Evolutionary conservation across 78 protist species (phyloP).

Genomic region (Dictyostelium brefeldianum): DNA sequence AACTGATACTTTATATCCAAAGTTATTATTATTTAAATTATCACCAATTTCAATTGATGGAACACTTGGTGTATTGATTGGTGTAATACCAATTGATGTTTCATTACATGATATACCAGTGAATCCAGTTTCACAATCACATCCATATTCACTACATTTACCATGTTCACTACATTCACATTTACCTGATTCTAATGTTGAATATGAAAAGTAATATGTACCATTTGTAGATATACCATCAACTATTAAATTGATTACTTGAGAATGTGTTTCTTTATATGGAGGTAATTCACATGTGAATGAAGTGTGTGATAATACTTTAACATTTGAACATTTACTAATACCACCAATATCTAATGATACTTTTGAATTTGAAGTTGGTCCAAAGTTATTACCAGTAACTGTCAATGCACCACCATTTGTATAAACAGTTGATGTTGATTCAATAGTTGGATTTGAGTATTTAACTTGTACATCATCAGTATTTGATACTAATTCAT

Average conservation of each 20-base stretch:
- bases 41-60: not conserved
- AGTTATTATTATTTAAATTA: not conserved
- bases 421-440: not conserved
- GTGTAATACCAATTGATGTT: not conserved
- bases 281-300: not conserved
- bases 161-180: not conserved
- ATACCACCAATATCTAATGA: not conserved
- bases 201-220: not conserved
- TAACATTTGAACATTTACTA: not conserved
- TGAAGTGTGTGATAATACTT: not conserved
- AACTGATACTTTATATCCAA: not conserved
- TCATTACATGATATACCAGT: constrained; percentile 6
- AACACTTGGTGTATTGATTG: not conserved
- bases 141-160: not conserved
- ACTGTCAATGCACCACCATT: not conserved
- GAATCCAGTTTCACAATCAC: not conserved
- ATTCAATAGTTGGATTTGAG: not conserved
- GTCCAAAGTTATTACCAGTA: not conserved
- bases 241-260: too few species aligned
- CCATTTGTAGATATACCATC: too few species aligned
- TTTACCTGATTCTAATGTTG: not conserved
- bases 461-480: not conserved
- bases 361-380: not conserved
- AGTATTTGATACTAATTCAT: not conserved
- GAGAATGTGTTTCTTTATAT: not conserved